phyloP scores from a whole-genome alignment of 2,329 filamentous ascomycete species.

The Diaporthe caulivora region DNA sequence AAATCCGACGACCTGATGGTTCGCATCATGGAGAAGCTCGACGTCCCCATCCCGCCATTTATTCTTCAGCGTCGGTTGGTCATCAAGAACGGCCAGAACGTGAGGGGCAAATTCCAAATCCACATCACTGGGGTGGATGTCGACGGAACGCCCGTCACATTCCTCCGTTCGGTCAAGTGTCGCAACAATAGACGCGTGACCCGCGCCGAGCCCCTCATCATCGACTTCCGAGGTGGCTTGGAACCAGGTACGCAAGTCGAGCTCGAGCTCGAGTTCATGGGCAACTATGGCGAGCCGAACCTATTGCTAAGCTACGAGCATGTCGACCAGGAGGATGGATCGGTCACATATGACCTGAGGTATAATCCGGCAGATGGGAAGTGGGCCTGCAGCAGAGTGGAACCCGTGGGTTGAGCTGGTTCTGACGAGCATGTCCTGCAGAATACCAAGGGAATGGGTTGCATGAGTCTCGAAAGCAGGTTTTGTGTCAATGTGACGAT shows the following conservation, averaged over 20 bases:
- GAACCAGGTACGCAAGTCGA: slow-evolving; percentile 45
- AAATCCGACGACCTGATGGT: slow-evolving; percentile 55
- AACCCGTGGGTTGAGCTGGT: neutral
- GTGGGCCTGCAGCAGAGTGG: neutral
- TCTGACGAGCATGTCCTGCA: neutral
- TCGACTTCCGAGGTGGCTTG: slow-evolving; percentile 50
- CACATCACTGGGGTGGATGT: slow-evolving; percentile 52
- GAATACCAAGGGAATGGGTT: neutral
- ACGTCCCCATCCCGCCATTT: slow-evolving; percentile 52
- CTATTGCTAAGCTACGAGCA: slow-evolving; percentile 46
- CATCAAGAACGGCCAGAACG: slow-evolving; percentile 44
- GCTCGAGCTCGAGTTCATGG: slow-evolving; percentile 61
- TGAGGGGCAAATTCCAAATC: slow-evolving; percentile 46
- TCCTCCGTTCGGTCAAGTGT: slow-evolving; percentile 55
- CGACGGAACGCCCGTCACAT: slow-evolving; percentile 56
- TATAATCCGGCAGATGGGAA: neutral
- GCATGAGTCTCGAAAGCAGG: neutral
- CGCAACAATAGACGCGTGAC: slow-evolving; percentile 51
- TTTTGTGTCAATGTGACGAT: neutral
- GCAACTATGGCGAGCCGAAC: slow-evolving; percentile 59
- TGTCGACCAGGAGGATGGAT: slow-evolving; percentile 21
- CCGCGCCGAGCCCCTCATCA: slow-evolving; percentile 53
- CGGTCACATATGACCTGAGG: slow-evolving; percentile 9
- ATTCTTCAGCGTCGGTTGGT: slow-evolving; percentile 51
- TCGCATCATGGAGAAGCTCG: slow-evolving; percentile 54